Evolutionary conservation across 805 yeast genomes (phyloP).

Genomic region (Alloascoidea hylecoeti): DNA sequence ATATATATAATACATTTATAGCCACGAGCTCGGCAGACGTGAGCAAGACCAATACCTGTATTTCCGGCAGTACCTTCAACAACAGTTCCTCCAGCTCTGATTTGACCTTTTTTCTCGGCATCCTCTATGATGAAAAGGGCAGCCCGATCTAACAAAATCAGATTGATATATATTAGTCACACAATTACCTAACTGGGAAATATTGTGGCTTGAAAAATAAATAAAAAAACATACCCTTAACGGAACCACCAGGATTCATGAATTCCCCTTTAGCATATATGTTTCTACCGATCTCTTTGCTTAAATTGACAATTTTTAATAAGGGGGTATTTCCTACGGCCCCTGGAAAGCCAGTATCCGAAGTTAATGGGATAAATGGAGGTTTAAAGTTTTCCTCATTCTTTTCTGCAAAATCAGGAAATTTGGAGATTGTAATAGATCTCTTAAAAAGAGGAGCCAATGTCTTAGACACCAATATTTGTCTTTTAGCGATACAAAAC

Average conservation of each 20-base stretch:
- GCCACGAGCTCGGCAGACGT: constrained; percentile 67
- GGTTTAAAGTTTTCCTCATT: constrained; percentile 6
- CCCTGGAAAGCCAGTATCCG: constrained; percentile 56
- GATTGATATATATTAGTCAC: no score
- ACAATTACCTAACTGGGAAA: neutral
- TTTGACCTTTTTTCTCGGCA: constrained; percentile 52
- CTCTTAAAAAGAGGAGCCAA: neutral
- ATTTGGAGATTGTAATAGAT: neutral
- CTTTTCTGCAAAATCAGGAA: neutral
- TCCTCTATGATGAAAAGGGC: constrained; percentile 66
- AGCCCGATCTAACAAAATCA: constrained; percentile 67
- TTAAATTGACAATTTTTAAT: constrained; percentile 41
- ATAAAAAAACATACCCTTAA: constrained; percentile 25
- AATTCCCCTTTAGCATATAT: constrained; percentile 85
- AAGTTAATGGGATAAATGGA: constrained; percentile 50
- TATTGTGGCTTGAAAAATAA: neutral
- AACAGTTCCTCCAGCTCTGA: constrained; percentile 69
- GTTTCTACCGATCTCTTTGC: constrained; percentile 49
- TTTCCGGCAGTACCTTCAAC: constrained; percentile 94
- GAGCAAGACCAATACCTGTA: constrained; percentile 89
- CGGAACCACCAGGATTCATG: constrained; percentile 90
- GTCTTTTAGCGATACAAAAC: no score
- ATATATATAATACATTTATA: constrained; percentile 77
- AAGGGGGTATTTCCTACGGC: constrained; percentile 94
- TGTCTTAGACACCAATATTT: no score